These are phyloP conservation scores for Rosa rugosa DNA, from an alignment of 306 rosid species.

Conservation along the genomic window DNA sequence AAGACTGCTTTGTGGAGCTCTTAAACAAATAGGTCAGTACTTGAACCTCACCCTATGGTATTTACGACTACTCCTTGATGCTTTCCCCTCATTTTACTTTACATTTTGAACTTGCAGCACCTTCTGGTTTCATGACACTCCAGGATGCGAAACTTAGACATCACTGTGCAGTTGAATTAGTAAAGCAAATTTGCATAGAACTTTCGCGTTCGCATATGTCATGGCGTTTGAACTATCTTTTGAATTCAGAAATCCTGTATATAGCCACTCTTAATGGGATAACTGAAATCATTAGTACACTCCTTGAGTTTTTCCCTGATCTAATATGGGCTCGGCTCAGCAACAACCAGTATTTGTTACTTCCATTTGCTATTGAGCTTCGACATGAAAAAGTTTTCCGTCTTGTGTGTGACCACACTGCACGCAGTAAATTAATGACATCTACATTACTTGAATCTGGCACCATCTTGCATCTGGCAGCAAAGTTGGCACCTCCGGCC, in stretches of 20 bases:
- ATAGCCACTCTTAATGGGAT: conserved; percentile 41
- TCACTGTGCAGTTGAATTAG: conserved; percentile 36
- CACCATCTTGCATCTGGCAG: conserved; percentile 50
- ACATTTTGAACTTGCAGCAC: conserved; percentile 41
- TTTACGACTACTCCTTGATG: not conserved
- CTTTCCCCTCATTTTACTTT: not conserved
- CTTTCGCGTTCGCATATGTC: conserved; percentile 13
- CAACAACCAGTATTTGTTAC: conserved; percentile 32
- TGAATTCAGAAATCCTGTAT: conserved; percentile 19
- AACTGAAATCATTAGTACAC: conserved; percentile 41
- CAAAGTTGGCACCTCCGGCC: conserved; percentile 37
- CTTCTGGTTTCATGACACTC: conserved; percentile 29
- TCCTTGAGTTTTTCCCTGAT: conserved; percentile 46
- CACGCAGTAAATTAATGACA: conserved; percentile 11
- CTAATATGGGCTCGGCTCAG: conserved; percentile 34
- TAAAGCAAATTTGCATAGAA: conserved; percentile 32
- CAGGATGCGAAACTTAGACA: conserved; percentile 49
- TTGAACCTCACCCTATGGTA: not conserved
- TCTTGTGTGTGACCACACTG: conserved; percentile 36
- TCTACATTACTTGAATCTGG: not conserved
- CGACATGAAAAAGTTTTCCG: conserved; percentile 48
- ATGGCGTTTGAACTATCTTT: conserved; percentile 32
- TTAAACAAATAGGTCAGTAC: conserved; percentile 7
- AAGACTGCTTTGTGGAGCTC: conserved; percentile 9
- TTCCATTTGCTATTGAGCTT: conserved; percentile 37